Evolutionary conservation across 164 flowering plant species (phyloP).

Genomic region (Vitis labrusca): DNA sequence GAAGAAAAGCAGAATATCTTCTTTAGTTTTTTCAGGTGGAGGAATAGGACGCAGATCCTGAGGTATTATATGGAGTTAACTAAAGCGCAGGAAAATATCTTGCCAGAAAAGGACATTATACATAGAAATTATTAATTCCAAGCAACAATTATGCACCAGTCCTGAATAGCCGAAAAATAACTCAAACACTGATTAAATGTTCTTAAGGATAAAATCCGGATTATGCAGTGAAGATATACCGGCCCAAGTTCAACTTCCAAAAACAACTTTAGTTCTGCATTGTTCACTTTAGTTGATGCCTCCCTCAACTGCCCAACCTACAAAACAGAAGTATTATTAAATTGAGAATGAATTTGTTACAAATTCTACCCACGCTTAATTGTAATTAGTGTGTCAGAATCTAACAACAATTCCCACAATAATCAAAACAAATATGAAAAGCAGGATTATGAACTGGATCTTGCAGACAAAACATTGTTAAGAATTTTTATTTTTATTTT

Average conservation of each 20-base stretch:
- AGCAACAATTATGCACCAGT: too few relatives aligned
- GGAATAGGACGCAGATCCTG: slow-evolving; percentile 75
- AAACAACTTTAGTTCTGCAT: slow-evolving; percentile 79
- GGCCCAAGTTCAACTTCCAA: slow-evolving; percentile 75
- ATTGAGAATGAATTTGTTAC: background rate
- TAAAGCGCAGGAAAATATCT: background rate
- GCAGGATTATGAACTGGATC: too few relatives aligned
- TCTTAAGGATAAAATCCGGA: too few relatives aligned
- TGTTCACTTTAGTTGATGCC: slow-evolving; percentile 68
- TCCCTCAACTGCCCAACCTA: slow-evolving; percentile 89
- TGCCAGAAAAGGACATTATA: background rate
- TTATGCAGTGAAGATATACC: slow-evolving; percentile 31
- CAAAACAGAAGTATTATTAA: slow-evolving; percentile 12
- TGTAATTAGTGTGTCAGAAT: too few relatives aligned
- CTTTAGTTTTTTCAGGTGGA: slow-evolving; percentile 85
- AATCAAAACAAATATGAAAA: too few relatives aligned
- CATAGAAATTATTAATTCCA: too few relatives aligned
- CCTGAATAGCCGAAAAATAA: too few relatives aligned
- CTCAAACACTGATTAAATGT: too few relatives aligned
- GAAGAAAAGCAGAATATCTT: slow-evolving; percentile 87
- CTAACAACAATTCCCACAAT: too few relatives aligned
- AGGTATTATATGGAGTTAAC: background rate
- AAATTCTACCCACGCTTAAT: background rate
- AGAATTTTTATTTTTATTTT: too few relatives aligned
- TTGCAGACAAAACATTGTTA: too few relatives aligned